Base-by-base conservation (phyloP, 2,329 filamentous ascomycete species). In the Cercospora berteroae region DNA sequence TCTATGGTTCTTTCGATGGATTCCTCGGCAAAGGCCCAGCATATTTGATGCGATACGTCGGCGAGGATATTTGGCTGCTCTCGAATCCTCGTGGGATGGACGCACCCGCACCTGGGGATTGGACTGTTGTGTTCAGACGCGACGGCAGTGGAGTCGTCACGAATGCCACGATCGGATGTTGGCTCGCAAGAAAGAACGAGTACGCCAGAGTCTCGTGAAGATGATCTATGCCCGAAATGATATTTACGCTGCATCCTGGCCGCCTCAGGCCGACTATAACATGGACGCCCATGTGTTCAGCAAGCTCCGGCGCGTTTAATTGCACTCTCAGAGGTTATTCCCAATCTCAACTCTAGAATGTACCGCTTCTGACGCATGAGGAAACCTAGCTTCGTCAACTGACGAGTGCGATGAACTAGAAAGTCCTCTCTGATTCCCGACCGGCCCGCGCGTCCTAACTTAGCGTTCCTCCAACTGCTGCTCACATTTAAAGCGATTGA, bases 1-100 rank as follows among this genome's bases (percentile, higher is more conserved):
- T 83, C n/a, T 82, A 82, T 64, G 81, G 80, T 6, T 72, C 74
- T 1, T 83, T 83, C 66, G 76, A 79, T 62, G 81, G 81, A 5
- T 83, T 75, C 63, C 70, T 83, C 4, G 81, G 81, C 1, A 71
- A 71, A 13, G 81, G 81, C 2, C 77, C 80, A 1, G 71, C 74
- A 3, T 76, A 78, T 60, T 65, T 79, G 2, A 80, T 83, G 77
- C 70, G 73, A 12, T 77, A 77, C 33, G 63, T 83, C 5, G 80
- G 79, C 2, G 72, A 77, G 36, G 77, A 82, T 69, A 74, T 82
- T 3, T 83, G 79, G 78, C 68, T 69, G 0, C 69, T 83, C 25
- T 74, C 75, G 0, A 80, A 79, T 66, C 79, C 79, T 4, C 73
- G 81, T 56, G 79, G 79, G 10, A 69, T 83, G 65, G 81, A 83